A percentile compares a stretch with the other conserved stretches of the same genome.
Conservation (phyloP, 371 early-diverging fungal genomes). For the Mortierella sp. region DNA sequence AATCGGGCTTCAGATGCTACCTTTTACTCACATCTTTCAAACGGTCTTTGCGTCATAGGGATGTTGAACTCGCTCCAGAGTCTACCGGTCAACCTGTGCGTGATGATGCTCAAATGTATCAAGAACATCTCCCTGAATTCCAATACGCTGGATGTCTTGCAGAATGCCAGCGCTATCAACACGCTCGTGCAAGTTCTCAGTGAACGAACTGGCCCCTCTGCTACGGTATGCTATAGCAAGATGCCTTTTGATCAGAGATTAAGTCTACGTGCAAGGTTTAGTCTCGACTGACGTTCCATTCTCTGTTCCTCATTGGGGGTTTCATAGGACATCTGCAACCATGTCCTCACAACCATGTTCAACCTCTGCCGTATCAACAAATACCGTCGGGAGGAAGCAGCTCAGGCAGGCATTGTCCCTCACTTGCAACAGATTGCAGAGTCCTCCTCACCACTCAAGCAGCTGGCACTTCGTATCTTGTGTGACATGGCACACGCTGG, state of each 20-base stretch:
- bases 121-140: constrained; percentile 69
- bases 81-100: constrained; percentile 46
- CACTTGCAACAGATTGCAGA: constrained; percentile 60
- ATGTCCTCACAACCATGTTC: constrained; percentile 66
- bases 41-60: constrained; percentile 18
- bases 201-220: constrained; percentile 42
- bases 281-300: too few relatives aligned
- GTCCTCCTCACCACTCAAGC: constrained; percentile 61
- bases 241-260: too few relatives aligned
- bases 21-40: too few relatives aligned
- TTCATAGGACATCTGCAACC: constrained; percentile 63
- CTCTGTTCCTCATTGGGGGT: neutral
- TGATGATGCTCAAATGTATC: constrained; percentile 64
- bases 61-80: constrained; percentile 56
- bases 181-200: constrained; percentile 58
- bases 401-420: constrained; percentile 63
- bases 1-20: neutral
- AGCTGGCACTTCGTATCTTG: constrained; percentile 69
- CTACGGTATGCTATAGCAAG: constrained; percentile 40
- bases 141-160: constrained; percentile 60
- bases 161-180: constrained; percentile 58
- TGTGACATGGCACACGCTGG: constrained; percentile 70
- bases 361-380: constrained; percentile 70
- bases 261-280: too few relatives aligned
- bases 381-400: constrained; percentile 63